Conservation (phyloP, 2,329 filamentous ascomycete genomes). For the Dactylellina sp. region DNA sequence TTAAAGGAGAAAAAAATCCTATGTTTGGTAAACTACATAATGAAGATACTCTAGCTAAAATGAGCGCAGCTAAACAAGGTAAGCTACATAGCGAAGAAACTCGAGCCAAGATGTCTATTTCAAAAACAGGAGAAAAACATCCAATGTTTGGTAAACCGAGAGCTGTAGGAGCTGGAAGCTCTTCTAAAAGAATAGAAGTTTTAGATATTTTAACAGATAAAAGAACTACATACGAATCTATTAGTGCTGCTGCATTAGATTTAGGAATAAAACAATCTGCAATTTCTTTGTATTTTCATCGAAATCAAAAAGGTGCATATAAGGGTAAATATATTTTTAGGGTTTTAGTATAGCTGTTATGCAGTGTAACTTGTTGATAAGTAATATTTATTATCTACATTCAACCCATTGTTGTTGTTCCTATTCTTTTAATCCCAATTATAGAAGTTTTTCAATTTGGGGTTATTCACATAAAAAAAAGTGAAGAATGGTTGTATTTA, state of each 20-base stretch:
- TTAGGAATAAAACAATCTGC: constrained; percentile 14
- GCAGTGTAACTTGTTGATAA: background rate
- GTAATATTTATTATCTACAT: constrained; percentile 4
- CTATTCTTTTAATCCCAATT: background rate
- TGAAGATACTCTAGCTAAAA: constrained; percentile 39
- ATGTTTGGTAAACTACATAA: constrained; percentile 12
- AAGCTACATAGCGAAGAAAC: constrained; percentile 22
- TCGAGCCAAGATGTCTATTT: constrained; percentile 20
- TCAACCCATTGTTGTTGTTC: constrained; percentile 3
- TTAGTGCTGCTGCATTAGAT: constrained; percentile 5
- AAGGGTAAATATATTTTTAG: constrained; percentile 25
- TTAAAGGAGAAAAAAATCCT: constrained; percentile 9
- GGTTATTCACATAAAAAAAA: too few species aligned
- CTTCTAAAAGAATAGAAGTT: constrained; percentile 15
- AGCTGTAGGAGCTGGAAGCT: constrained; percentile 13
- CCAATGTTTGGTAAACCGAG: constrained; percentile 13
- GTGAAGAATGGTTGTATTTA: too few species aligned
- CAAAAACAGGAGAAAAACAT: constrained; percentile 13
- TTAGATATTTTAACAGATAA: constrained; percentile 13
- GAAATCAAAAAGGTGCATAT: constrained; percentile 14
- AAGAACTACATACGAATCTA: constrained; percentile 15
- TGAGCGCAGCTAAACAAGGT: constrained; percentile 31
- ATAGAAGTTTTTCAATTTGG: constrained; percentile 1
- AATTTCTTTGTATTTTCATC: constrained; percentile 14
- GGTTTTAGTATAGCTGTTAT: background rate